Base-by-base conservation (phyloP, 768 basidiomycete genomes). In the Sporobolomyces phaffii region DNA sequence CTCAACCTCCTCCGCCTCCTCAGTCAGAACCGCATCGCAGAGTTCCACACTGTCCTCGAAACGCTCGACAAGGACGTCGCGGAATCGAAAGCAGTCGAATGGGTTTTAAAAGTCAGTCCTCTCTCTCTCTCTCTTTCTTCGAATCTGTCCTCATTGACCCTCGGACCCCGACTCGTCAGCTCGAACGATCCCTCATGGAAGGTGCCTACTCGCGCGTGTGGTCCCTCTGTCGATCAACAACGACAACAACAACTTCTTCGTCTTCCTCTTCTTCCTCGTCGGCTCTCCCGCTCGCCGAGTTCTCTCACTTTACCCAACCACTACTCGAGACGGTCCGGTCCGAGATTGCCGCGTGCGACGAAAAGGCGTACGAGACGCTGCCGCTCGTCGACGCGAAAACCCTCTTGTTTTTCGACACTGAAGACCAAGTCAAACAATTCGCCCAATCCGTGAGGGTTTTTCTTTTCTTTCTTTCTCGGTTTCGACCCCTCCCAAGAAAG, bases 101-200 rank as follows among this genome's bases (percentile, higher is more conserved):
- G 74, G 47, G 73, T 77, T 43, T 41, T 79, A 26, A 33, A 64
- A 26, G 65, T 69, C 28, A 41, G 40, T 29, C 6, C 17, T 20
- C 31, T 34, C 33, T 13, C 5, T 18, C 11, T 24, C 18, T 26
- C 47, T 51, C 49, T 24, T 17, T 26, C 13, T 2, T 33, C 10
- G 31, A 13, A 18, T 10, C 36, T 11, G 7, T 7, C 9, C 45
- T 38, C 31, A 24, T 34, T 38, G 28, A 31, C 6, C 34, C n/a
- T 14, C 22, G 22, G 26, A 33, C 22, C 45, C 7, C 24, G 29
- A 10, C 28, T 20, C n/a, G 84, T 85, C 74, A 92, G 77, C 84
- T 93, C 67, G 94, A 99, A 77, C 83, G 89, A 54, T 97, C 93
- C 90, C 83, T 98, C 49, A 99, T 99, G 94, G 94, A 98, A 77